Conservation (phyloP, 257 asterid genomes). For the Petrea volubilis region DNA sequence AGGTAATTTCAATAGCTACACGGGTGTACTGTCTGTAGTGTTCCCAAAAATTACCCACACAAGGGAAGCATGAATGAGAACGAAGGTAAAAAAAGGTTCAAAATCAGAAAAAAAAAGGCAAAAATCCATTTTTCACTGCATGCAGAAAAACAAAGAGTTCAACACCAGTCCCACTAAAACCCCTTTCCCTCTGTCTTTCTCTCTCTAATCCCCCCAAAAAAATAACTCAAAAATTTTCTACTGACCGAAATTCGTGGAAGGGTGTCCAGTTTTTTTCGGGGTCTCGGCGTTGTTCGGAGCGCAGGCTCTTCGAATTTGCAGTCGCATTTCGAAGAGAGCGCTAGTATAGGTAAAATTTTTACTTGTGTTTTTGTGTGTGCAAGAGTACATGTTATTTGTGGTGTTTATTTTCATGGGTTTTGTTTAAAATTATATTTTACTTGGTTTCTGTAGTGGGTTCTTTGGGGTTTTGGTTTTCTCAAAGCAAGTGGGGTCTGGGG, state of each 20-base stretch:
- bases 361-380: background rate
- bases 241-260: background rate
- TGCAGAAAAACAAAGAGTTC: constrained; percentile 16
- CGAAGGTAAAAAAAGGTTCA: background rate
- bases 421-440: background rate
- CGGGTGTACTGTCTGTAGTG: background rate
- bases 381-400: constrained; percentile 7
- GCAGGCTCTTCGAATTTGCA: constrained; percentile 14
- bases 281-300: background rate
- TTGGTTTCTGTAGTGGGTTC: background rate
- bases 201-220: constrained; percentile 18
- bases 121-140: constrained; percentile 16
- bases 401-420: constrained; percentile 2
- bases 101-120: background rate
- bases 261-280: background rate
- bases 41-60: background rate
- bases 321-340: constrained; percentile 21
- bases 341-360: constrained; percentile 7
- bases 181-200: constrained; percentile 23
- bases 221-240: background rate
- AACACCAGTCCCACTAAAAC: constrained; percentile 24
- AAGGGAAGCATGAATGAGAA: background rate
- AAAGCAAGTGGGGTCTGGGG: constrained; percentile 10
- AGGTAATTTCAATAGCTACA: background rate
- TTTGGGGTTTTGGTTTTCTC: constrained; percentile 12